Base-by-base conservation (phyloP, 2,329 filamentous ascomycete species). In the Fusarium phyllophilum region DNA sequence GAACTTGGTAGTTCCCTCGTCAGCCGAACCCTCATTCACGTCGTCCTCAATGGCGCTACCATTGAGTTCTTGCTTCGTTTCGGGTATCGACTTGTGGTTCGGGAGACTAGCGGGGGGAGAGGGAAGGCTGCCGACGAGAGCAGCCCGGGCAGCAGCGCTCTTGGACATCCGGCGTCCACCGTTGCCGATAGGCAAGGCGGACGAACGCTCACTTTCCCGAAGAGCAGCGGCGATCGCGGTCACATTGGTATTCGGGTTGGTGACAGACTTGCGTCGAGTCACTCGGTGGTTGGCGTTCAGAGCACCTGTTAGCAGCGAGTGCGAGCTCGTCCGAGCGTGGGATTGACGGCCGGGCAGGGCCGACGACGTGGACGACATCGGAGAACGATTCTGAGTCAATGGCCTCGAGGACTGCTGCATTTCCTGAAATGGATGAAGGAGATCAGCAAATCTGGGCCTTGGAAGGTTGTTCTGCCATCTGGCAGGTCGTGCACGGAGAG, bases 191-290 rank as follows among this genome's bases (percentile, higher is more conserved):
- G 84, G 91, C 81, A 88, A 87, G 73, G 87, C 86, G 62, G 85
- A 82, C 56, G 85, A 82, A 79, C 85, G 86, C 68, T 89, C 88
- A 75, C 92, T 90, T 80, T 93, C 93, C 79, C 90, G 90, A 70
- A 93, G 85, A 58, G 92, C 93, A 18, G 92, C 92, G 38, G 93
- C 92, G 72, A 96, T 86, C 61, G 93, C 94, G 24, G 93, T 92
- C 51, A 93, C 90, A 83, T 93, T 95, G 82, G 89, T 88, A 54
- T 88, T 89, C 52, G 92, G 89, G 74, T 91, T 92, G 70, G 94
- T 94, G 81, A 97, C 95, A 84, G 95, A 98, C 89, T 98, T 98
- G 78, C 96, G 91, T 79, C 96, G 94, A 78, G 94, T 95, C 76
- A 98, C 91, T 77, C 96, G 93, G 83, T 97, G 93, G 82, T 90